Conservation (phyloP, 2,329 filamentous ascomycete species). For the Cladobotryum mycophilum region DNA sequence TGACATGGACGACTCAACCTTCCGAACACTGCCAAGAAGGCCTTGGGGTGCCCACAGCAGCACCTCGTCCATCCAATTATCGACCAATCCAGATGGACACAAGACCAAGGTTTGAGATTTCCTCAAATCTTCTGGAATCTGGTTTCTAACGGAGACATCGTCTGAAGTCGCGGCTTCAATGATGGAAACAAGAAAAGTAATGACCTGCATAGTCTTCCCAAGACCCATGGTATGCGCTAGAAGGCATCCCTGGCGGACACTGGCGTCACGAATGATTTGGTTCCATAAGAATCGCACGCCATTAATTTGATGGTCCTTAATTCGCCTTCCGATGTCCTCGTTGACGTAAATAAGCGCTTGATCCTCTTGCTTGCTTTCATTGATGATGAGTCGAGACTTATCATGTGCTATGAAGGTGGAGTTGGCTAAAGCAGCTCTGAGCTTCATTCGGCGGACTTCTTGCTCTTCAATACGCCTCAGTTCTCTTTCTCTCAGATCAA, state of each 20-base stretch:
- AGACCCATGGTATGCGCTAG: slow-evolving; percentile 88
- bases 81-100: slow-evolving; percentile 66
- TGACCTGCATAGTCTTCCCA: slow-evolving; percentile 88
- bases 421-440: slow-evolving; percentile 40
- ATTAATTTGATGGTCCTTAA: slow-evolving; percentile 74
- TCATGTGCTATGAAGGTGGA: slow-evolving; percentile 38
- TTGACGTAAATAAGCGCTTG: slow-evolving; percentile 60
- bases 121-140: slow-evolving; percentile 63
- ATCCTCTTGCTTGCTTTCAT: slow-evolving; percentile 55
- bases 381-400: slow-evolving; percentile 54
- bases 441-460: slow-evolving; percentile 43
- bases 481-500: slow-evolving; percentile 50
- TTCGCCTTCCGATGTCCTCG: slow-evolving; percentile 52
- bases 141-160: slow-evolving; percentile 49
- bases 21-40: slow-evolving; percentile 50
- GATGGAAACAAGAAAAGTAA: slow-evolving; percentile 73
- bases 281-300: slow-evolving; percentile 89
- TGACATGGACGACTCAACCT: slow-evolving; percentile 41
- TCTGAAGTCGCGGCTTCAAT: slow-evolving; percentile 56
- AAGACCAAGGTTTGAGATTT: slow-evolving; percentile 62
- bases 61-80: slow-evolving; percentile 81
- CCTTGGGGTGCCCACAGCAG: slow-evolving; percentile 57
- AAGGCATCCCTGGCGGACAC: slow-evolving; percentile 65
- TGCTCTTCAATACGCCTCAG: slow-evolving; percentile 47
- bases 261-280: slow-evolving; percentile 59